Evolutionary conservation across 306 rosid genomes (phyloP).

Genomic region (Dryas octopetala): DNA sequence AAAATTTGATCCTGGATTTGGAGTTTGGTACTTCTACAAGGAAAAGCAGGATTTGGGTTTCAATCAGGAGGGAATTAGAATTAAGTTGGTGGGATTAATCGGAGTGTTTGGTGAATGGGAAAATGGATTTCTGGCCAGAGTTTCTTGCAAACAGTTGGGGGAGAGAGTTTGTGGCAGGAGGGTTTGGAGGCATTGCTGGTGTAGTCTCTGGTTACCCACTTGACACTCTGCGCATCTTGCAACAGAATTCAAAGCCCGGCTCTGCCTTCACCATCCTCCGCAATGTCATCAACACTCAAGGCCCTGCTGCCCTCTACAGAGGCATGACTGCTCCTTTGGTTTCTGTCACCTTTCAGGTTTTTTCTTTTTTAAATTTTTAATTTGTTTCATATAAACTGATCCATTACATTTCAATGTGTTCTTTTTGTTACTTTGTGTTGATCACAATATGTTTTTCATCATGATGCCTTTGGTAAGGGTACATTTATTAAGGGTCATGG

Average conservation of each 20-base stretch:
- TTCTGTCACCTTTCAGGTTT: constrained; percentile 85
- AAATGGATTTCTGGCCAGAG: constrained; percentile 80
- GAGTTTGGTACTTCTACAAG: background rate
- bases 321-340: constrained; percentile 91
- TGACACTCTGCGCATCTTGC: constrained; percentile 68
- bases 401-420: background rate
- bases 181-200: constrained; percentile 87
- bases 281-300: constrained; percentile 52
- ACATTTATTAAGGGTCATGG: no score
- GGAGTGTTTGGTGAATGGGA: constrained; percentile 11
- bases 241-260: constrained; percentile 50
- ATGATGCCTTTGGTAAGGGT: background rate
- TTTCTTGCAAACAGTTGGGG: constrained; percentile 80
- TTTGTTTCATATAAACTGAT: background rate
- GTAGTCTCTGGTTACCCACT: constrained; percentile 78
- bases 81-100: background rate
- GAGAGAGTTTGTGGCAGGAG: constrained; percentile 88
- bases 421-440: background rate
- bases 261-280: constrained; percentile 60
- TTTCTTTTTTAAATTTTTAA: background rate
- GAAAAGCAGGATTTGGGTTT: constrained; percentile 15
- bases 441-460: background rate
- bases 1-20: constrained; percentile 1
- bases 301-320: constrained; percentile 66
- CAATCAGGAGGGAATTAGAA: background rate